A percentile compares a stretch with the other conserved stretches of the same genome.
Conservation (phyloP, 2,329 filamentous ascomycete species). For the Colletotrichum sp. region DNA sequence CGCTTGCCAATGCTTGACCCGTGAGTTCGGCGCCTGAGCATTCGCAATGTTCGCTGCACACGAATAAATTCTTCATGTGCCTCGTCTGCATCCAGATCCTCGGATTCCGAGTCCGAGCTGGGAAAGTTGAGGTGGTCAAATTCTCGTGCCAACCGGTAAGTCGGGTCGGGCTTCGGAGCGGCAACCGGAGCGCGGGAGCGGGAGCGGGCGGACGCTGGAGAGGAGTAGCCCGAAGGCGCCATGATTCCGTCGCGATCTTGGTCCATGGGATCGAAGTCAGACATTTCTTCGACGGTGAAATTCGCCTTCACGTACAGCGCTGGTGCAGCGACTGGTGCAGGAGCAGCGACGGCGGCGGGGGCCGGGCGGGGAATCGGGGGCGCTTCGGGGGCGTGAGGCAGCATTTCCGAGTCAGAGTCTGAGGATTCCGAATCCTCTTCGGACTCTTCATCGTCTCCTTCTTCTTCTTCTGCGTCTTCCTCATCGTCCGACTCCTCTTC, state of each 20-base stretch:
- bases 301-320: slow-evolving; percentile 5
- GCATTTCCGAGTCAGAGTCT: slow-evolving; percentile 23
- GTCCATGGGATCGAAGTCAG: slow-evolving; percentile 50
- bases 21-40: slow-evolving; percentile 52
- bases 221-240: slow-evolving; percentile 52
- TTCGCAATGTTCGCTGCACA: slow-evolving; percentile 46
- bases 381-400: slow-evolving; percentile 5
- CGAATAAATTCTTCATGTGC: slow-evolving; percentile 39
- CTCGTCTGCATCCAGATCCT: slow-evolving; percentile 38
- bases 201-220: slow-evolving; percentile 44
- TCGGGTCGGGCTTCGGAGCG: slow-evolving; percentile 36
- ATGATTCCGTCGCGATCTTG: slow-evolving; percentile 47
- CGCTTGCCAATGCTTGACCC: slow-evolving; percentile 62
- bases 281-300: slow-evolving; percentile 50
- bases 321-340: neutral
- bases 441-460: slow-evolving; percentile 14
- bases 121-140: slow-evolving; percentile 50
- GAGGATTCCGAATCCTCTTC: slow-evolving; percentile 20
- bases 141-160: slow-evolving; percentile 48
- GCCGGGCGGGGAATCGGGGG: slow-evolving; percentile 1
- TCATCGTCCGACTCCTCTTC: slow-evolving; percentile 12
- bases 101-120: slow-evolving; percentile 41
- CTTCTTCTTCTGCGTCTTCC: slow-evolving; percentile 11
- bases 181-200: slow-evolving; percentile 31
- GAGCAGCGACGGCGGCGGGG: neutral